These are phyloP conservation scores for Schrenkiella parvula DNA, from an alignment of 345 rosid genomes.

Conservation along the genomic window DNA sequence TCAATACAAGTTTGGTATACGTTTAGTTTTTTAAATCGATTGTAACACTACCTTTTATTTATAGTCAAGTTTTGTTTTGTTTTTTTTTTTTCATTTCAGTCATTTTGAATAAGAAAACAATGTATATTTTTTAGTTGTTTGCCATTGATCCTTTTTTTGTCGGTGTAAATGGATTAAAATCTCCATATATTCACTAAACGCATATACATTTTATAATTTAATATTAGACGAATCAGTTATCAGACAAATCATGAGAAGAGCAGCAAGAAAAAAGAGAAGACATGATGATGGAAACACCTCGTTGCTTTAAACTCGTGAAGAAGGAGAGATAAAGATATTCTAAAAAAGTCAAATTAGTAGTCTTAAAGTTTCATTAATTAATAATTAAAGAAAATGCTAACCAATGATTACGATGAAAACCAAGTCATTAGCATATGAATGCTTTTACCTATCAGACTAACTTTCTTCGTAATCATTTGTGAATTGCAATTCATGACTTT, in stretches of 20 bases:
- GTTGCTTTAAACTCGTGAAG: constrained; percentile 37
- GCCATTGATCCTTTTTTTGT: no score
- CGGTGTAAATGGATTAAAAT: neutral
- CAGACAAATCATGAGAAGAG: constrained; percentile 10
- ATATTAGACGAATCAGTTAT: neutral
- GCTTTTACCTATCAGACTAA: constrained; percentile 3
- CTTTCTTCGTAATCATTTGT: constrained; percentile 33
- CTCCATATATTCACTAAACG: neutral
- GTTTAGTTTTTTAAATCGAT: no score
- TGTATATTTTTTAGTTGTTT: no score
- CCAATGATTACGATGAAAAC: constrained; percentile 26
- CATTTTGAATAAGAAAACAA: no score
- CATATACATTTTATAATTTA: neutral
- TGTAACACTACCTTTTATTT: no score
- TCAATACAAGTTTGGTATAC: no score
- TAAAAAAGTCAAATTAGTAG: neutral
- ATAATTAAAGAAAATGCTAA: neutral
- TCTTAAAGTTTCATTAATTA: neutral
- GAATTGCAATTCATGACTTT: constrained; percentile 6
- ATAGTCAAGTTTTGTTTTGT: no score
- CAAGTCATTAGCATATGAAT: constrained; percentile 27
- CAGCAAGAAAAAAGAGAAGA: neutral
- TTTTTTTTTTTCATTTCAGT: no score
- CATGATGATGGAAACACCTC: constrained; percentile 27
- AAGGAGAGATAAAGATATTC: neutral